These are phyloP conservation scores for Rutstroemia sp. DNA, from an alignment of 2,329 filamentous ascomycete genomes.

Conservation along the genomic window DNA sequence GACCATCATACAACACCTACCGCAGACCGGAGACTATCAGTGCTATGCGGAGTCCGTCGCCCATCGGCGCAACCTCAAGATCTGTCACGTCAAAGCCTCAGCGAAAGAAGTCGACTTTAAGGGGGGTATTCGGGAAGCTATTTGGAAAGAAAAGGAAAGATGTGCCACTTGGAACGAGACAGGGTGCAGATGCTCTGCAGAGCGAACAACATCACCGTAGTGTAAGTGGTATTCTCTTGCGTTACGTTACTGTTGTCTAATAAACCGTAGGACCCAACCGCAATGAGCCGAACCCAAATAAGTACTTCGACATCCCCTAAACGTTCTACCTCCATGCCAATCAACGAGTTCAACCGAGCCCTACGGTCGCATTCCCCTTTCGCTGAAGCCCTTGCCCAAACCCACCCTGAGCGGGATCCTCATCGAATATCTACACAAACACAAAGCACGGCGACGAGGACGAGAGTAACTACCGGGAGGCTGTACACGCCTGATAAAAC, in stretches of 20 bases:
- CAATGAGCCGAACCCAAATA: conserved; percentile 29
- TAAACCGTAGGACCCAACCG: conserved; percentile 33
- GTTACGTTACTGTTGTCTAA: conserved; percentile 11
- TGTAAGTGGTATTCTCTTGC: conserved; percentile 34
- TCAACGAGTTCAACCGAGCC: conserved; percentile 53
- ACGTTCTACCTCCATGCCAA: conserved; percentile 50
- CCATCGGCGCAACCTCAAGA: conserved; percentile 29
- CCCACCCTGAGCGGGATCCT: conserved; percentile 38
- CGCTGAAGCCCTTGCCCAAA: conserved; percentile 39
- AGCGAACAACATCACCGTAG: conserved; percentile 38
- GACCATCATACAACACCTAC: conserved; percentile 13
- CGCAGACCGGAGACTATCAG: conserved; percentile 8
- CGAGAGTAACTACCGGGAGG: conserved; percentile 35
- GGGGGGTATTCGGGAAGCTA: conserved; percentile 47
- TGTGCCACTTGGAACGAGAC: background rate
- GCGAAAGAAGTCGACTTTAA: conserved; percentile 51
- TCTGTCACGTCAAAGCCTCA: conserved; percentile 35
- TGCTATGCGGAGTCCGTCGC: conserved; percentile 1
- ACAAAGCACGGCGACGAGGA: conserved; percentile 23
- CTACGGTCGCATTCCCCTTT: conserved; percentile 55
- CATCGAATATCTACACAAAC: conserved; percentile 44
- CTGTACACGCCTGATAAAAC: conserved; percentile 33
- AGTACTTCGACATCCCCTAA: conserved; percentile 36
- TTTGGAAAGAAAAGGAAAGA: conserved; percentile 43
- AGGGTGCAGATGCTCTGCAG: conserved; percentile 10